Evolutionary conservation across 164 flowering plant genomes (phyloP), one percentile per base, ranked within the genome.

Genomic region (Chloranthus sessilifolius): DNA sequence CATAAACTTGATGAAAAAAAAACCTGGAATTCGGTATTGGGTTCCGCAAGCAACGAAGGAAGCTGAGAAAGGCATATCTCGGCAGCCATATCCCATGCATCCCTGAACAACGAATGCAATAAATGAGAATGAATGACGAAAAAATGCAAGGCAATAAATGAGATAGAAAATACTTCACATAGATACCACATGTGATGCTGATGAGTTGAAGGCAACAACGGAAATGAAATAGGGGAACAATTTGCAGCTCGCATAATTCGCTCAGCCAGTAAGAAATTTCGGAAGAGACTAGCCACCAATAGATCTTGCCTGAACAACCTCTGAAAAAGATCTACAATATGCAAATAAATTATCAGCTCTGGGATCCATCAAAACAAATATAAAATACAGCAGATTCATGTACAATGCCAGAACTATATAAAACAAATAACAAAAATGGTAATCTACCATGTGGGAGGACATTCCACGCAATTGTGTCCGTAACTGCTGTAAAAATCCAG

Each of bases 1-100:
- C 10, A 43, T 9, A 39, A 43, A 20, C 14, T 4, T 16, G 37
- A 47, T 20, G 48, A 35, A 30, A 37, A 49, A 31, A 17, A 47
- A 7, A 88, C 98, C 95, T 81, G 95, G 47, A 85, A 91, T 36
- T 88, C 98, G 9, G 82, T 85, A 77, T 71, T 71, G n/a, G 92
- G 90, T 47, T 91, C 87, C 52, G 74, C 82, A 55, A 77, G 56
- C 55, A 85, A 62, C 44, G 80, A 63, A 16, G 78, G 88, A 61
- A 91, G 95, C 71, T 85, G 95, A 64, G 94, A 77, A 38, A 91
- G 88, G 56, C 98, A 91, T 33, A 91, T 74, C 72, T 91, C 98
- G 61, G 98, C 95, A 74, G 98, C 98, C 98, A 88, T 92, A 63
- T 92, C 98, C 98, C 98, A 92, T 24, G 98, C 98, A 82, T 92